A percentile compares a stretch with the other conserved stretches of the same genome.
These are phyloP conservation scores for Juglanconis sp. DNA, from an alignment of 2,329 filamentous ascomycete species.

Conservation along the genomic window DNA sequence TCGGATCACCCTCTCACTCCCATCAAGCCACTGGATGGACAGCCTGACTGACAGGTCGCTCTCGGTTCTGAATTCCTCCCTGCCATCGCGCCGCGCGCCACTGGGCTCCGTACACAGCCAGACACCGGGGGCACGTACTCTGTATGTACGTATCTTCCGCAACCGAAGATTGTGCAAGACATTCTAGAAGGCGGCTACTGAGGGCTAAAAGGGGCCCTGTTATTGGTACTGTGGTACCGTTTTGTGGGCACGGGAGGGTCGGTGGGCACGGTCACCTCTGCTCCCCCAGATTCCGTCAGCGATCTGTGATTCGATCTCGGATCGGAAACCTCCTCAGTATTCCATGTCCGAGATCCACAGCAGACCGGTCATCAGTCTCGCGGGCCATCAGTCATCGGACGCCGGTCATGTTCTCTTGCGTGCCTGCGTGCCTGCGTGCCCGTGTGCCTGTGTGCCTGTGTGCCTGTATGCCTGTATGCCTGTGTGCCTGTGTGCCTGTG, in stretches of 20 bases:
- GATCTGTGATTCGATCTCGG: conserved; percentile 28
- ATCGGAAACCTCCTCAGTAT: conserved; percentile 16
- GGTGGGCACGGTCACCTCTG: conserved; percentile 3
- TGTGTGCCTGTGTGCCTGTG: no score
- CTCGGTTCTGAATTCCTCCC: neutral
- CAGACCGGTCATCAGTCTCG: neutral
- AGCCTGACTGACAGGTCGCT: neutral
- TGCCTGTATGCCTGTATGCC: neutral
- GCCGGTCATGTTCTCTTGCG: neutral
- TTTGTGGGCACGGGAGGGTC: neutral
- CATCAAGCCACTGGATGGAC: neutral
- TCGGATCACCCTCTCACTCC: neutral
- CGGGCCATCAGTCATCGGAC: neutral
- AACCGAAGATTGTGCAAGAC: neutral
- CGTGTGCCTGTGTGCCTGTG: neutral
- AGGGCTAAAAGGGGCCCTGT: neutral
- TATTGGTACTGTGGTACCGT: neutral
- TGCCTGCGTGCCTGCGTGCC: neutral
- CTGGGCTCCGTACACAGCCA: neutral
- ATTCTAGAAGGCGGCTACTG: conserved; percentile 18
- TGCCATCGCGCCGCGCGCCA: neutral
- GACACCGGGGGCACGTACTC: no score
- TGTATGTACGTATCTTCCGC: neutral
- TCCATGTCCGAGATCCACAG: neutral
- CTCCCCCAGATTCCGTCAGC: conserved; percentile 19